phyloP scores from a whole-genome alignment of 257 asterid species.

The Coffea canephora region DNA sequence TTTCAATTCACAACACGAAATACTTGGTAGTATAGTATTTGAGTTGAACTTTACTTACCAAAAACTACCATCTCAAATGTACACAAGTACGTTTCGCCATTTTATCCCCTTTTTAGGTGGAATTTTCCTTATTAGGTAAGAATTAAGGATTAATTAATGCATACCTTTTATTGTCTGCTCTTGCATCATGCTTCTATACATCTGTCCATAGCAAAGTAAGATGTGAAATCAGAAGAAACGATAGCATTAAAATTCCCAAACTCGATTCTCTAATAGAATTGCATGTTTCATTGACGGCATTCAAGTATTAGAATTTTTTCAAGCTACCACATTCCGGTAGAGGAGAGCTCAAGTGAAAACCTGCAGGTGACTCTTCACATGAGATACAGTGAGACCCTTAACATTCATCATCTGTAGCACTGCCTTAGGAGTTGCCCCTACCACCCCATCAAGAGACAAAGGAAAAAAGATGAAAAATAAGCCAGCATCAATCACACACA shows the following conservation, averaged over 20 bases:
- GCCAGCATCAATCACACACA: background rate
- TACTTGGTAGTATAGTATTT: background rate
- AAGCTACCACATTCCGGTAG: background rate
- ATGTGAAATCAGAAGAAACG: conserved; percentile 2
- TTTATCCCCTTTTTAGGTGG: background rate
- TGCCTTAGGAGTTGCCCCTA: conserved; percentile 87
- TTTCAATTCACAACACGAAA: background rate
- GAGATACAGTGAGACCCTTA: conserved; percentile 65
- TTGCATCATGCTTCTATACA: conserved; percentile 74
- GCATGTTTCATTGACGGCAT: conserved; percentile 2
- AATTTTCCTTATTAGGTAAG: background rate
- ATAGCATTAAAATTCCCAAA: background rate
- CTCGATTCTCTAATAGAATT: background rate
- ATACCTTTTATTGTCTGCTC: conserved; percentile 63
- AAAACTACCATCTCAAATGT: background rate
- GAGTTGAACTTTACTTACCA: background rate
- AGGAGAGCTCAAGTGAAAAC: conserved; percentile 25
- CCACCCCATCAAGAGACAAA: conserved; percentile 7
- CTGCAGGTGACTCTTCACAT: conserved; percentile 87
- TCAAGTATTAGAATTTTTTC: background rate
- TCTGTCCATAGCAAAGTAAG: conserved; percentile 41
- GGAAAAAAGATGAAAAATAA: background rate
- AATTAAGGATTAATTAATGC: background rate
- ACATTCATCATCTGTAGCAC: conserved; percentile 76
- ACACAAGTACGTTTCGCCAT: background rate